Evolutionary conservation across 129 eudicot genomes (phyloP), one percentile per base, ranked within the genome.

Genomic region (Arctium lappa): DNA sequence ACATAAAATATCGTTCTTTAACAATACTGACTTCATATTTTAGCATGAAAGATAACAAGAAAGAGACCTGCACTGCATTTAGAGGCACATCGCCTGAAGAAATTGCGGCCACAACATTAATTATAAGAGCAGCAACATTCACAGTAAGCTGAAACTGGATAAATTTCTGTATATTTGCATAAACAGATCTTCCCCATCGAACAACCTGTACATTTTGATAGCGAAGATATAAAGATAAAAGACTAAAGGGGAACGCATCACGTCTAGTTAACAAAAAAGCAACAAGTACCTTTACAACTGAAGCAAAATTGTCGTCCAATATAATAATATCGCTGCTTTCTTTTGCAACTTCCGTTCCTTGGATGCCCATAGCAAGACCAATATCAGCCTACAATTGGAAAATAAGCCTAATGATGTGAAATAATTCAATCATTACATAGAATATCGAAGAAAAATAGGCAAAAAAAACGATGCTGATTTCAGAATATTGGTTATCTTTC

Each of bases 311-410:
- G 73, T 94, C 98, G 79, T 94, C 98, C 90, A 94, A 79, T 50
- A 94, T 94, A 72, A 94, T 94, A 85, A 94, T 94, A 70, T 94
- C 98, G 37, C 97, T 91, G 74, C 98, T 94, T 79, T 94, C 98
- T 77, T 94, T 94, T 6, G 98, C 98, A 63, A 94, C 98, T 86
- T 94, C 98, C 10, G 98, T 94, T 72, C 98, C 98, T 84, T 84
- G 88, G 66, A 94, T 94, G 31, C 98, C 98, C 98, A 94, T 94
- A 16, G 98, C 95, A 85, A 94, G 98, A 86, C 98, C 98, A 86
- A 94, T 92, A 86, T 94, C 98, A 83, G 98, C 98, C 98, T 94
- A 84, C 68, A 89, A 46, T 76, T 76, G 2, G 34, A 22, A 6
- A 78, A 65, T 16, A 42, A 9, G 31, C 1, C 71, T 2, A 63